Conservation (phyloP, 139 green algal species). For the Marvania coccoides region DNA sequence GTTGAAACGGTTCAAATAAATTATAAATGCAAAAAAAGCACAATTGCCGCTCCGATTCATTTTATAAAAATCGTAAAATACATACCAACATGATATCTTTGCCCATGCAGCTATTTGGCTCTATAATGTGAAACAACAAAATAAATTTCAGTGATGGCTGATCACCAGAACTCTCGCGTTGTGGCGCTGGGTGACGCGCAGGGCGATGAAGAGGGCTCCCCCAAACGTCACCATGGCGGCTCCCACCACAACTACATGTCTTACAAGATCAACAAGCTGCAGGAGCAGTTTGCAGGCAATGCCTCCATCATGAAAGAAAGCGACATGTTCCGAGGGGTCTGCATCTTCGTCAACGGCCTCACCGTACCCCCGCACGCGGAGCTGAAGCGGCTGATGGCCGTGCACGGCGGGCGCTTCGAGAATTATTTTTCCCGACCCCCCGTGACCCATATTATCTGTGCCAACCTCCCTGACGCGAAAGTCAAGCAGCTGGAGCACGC, state of each 20-base stretch:
- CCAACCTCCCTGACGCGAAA: constrained; percentile 85
- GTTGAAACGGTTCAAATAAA: too few relatives aligned
- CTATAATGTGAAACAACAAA: too few relatives aligned
- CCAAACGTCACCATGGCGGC: constrained; percentile 31
- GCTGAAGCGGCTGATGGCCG: constrained; percentile 85
- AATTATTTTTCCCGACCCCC: constrained; percentile 60
- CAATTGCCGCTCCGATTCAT: too few relatives aligned
- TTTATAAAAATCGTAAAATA: too few relatives aligned
- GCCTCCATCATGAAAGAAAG: not conserved
- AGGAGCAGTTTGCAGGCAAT: constrained; percentile 51
- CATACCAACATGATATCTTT: too few relatives aligned
- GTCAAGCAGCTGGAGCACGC: constrained; percentile 36
- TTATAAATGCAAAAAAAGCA: too few relatives aligned
- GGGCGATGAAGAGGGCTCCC: not conserved
- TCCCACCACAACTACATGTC: constrained; percentile 39
- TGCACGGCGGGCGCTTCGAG: constrained; percentile 83
- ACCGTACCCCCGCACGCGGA: constrained; percentile 71
- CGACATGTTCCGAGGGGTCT: constrained; percentile 73
- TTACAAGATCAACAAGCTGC: constrained; percentile 62
- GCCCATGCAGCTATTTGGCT: too few relatives aligned
- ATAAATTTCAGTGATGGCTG: too few relatives aligned
- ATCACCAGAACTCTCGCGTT: too few relatives aligned
- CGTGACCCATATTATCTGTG: constrained; percentile 90
- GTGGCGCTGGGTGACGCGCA: too few relatives aligned
- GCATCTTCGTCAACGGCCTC: constrained; percentile 84